Evolutionary conservation across 108 stramenopile species (phyloP).

Genomic region (Aureococcus anophagefferens): DNA sequence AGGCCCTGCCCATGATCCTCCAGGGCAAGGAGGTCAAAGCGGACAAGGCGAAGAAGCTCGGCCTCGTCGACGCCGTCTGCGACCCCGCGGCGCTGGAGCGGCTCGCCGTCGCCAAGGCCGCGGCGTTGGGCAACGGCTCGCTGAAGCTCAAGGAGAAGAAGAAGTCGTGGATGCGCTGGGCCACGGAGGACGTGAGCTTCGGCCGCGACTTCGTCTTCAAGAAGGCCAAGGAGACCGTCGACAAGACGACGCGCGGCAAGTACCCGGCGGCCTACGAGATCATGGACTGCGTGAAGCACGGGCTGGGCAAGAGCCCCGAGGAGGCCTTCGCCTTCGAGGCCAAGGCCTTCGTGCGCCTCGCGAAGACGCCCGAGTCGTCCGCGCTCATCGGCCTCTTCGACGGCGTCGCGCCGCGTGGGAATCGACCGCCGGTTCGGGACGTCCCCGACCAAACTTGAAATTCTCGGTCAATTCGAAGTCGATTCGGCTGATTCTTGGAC

Average conservation of each 20-base stretch:
- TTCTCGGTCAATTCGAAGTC: no score
- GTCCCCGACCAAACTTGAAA: no score
- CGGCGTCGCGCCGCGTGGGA: no score
- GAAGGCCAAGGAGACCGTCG: slow-evolving; percentile 76
- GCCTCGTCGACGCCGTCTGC: slow-evolving; percentile 52
- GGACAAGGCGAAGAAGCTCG: slow-evolving; percentile 41
- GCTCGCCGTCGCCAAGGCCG: slow-evolving; percentile 53
- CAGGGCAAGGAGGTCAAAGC: slow-evolving; percentile 51
- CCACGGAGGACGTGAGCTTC: slow-evolving; percentile 78
- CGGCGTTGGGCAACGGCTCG: slow-evolving; percentile 66
- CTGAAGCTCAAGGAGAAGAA: slow-evolving; percentile 68
- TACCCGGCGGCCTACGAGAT: slow-evolving; percentile 92
- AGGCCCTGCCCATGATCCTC: slow-evolving; percentile 71
- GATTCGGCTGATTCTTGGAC: no score
- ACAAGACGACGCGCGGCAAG: slow-evolving; percentile 83
- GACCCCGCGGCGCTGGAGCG: slow-evolving; percentile 3
- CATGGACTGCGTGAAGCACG: slow-evolving; percentile 66
- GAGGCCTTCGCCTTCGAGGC: slow-evolving; percentile 18
- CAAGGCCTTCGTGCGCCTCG: slow-evolving; percentile 52
- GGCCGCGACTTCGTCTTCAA: slow-evolving; percentile 85
- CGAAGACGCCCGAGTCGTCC: slow-evolving; percentile 56
- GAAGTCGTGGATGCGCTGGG: slow-evolving; percentile 61
- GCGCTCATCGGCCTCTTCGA: slow-evolving; percentile 82
- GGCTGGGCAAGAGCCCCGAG: slow-evolving; percentile 10
- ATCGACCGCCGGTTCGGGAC: no score